Evolutionary conservation across 768 basidiomycete species (phyloP), one percentile per base, ranked within the genome.

Genomic region (Lentinus brumalis): DNA sequence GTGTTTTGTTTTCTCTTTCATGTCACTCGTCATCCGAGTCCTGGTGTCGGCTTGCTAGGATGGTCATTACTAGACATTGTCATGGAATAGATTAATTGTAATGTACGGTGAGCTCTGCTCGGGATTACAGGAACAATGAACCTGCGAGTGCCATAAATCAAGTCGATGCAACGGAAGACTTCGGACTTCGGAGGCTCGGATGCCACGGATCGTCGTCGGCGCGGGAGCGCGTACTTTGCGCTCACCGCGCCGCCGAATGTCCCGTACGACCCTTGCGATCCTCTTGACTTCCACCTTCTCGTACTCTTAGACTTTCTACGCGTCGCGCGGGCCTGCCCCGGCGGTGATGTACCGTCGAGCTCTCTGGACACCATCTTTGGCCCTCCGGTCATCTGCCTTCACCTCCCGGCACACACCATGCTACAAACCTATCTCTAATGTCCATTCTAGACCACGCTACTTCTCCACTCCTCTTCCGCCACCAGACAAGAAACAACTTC

Each of bases 391-490:
- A 9, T 30, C 46, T 29, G 26, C 46, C 29, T 26, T 7, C 31
- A n/a, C 40, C 29, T 30, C 15, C 26, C 15, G 18, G 35, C 53
- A 49, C 21, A 29, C 26, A 21, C 14, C 18, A 53, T 41, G 53
- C 39, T 18, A 41, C 26, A 30, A 4, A 5, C 11, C 55, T 42
- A 26, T 53, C 15, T 14, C 57, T 35, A 38, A 38, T 54, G 35
- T 11, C 6, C 35, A 35, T 3, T 35, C n/a, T 49, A 53, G 46
- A 50, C 46, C 38, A 29, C 59, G 59, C 26, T 49, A 53, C 15
- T 53, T 47, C 5, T 60, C 59, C 32, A 49, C 59, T 4, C 59
- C 59, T 6, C 14, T 54, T 29, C 53, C 44, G 5, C 45, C 59
- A 8, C 46, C 59, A 2, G 59, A 60, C 44, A 45, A 11, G 29